Evolutionary conservation across 768 basidiomycete genomes (phyloP).

Genomic region (Hericium erinaceus): DNA sequence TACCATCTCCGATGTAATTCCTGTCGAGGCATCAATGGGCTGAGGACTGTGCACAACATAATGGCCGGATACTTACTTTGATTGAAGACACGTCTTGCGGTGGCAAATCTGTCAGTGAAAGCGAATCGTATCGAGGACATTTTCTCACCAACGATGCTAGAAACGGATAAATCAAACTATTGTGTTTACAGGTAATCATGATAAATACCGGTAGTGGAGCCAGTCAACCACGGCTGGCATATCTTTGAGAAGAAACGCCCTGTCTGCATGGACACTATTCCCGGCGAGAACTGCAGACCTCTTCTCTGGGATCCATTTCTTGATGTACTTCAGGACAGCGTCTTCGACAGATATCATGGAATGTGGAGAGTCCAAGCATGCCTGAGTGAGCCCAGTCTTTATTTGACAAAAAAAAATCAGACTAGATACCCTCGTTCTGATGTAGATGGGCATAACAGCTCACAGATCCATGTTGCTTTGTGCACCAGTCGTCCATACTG

Average conservation of each 20-base stretch:
- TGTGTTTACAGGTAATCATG: neutral
- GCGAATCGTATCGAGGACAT: neutral
- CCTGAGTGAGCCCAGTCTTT: constrained; percentile 54
- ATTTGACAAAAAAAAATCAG: constrained; percentile 36
- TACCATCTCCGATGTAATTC: constrained; percentile 74
- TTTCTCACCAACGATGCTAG: constrained; percentile 55
- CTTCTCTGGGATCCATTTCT: constrained; percentile 70
- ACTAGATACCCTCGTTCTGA: neutral
- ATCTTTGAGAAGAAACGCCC: constrained; percentile 56
- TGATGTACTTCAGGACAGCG: constrained; percentile 66
- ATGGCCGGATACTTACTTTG: constrained; percentile 36
- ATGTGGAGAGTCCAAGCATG: constrained; percentile 67
- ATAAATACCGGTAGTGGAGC: constrained; percentile 66
- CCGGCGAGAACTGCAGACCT: constrained; percentile 70
- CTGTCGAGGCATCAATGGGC: constrained; percentile 26
- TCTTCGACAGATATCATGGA: constrained; percentile 49
- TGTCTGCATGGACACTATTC: constrained; percentile 79
- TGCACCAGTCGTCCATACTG: constrained; percentile 90
- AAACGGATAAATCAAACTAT: neutral
- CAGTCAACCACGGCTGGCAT: constrained; percentile 78
- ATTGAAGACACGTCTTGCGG: constrained; percentile 65
- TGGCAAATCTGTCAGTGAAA: too few species aligned
- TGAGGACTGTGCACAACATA: neutral
- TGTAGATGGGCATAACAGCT: constrained; percentile 11
- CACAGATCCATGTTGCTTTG: constrained; percentile 67